Evolutionary conservation across 495 filamentous ascomycete genomes (phyloP).

Genomic region (Xylaria castorea): DNA sequence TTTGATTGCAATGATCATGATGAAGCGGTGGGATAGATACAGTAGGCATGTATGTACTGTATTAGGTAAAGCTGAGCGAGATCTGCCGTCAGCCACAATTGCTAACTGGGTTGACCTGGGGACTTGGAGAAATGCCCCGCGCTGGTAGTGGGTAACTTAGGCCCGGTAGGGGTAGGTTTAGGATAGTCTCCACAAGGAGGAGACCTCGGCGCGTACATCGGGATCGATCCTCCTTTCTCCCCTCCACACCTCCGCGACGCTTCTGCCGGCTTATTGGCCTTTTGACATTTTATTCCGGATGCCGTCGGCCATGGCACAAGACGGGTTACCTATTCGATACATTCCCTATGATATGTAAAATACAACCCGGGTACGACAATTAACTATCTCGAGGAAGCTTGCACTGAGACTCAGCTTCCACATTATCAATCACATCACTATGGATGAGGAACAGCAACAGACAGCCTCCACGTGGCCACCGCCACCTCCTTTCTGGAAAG

Average conservation of each 20-base stretch:
- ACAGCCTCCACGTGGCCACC: constrained; percentile 67
- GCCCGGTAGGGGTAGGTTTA: neutral
- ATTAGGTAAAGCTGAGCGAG: constrained; percentile 15
- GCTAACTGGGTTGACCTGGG: constrained; percentile 9
- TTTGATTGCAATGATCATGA: neutral
- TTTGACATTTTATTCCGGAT: neutral
- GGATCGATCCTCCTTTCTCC: neutral
- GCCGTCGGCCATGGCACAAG: constrained; percentile 1
- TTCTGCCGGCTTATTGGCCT: neutral
- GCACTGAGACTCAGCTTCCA: neutral
- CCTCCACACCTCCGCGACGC: constrained; percentile 8
- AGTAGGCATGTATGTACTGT: neutral
- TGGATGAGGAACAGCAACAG: constrained; percentile 49
- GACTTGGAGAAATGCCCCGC: constrained; percentile 26
- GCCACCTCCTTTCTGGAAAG: constrained; percentile 88
- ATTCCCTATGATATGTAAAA: neutral
- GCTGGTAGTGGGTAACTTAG: neutral
- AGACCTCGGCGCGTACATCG: neutral
- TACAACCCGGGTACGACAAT: neutral
- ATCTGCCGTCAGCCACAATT: constrained; percentile 23
- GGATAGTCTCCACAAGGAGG: neutral
- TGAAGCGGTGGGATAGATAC: constrained; percentile 3
- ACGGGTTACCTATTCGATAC: neutral
- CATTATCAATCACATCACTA: constrained; percentile 24
- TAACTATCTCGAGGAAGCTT: neutral